Evolutionary conservation across 169 alveolate genomes (phyloP).

Genomic region (Toxoplasma gondii): DNA sequence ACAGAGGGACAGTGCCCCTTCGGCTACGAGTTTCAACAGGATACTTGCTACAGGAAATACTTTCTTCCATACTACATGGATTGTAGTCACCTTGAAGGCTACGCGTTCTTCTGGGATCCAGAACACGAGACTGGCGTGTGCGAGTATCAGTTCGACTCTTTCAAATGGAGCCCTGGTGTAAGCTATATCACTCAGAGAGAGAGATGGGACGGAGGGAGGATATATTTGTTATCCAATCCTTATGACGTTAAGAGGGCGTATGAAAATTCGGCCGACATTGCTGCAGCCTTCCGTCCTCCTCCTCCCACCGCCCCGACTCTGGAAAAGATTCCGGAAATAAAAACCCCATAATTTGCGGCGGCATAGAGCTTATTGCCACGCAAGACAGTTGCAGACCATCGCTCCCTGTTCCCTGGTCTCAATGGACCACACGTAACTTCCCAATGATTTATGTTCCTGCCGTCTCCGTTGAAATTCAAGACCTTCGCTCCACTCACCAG

Average conservation of each 20-base stretch:
- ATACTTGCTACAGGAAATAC: conserved; percentile 48
- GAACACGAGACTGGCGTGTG: conserved; percentile 34
- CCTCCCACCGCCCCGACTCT: conserved; percentile 18
- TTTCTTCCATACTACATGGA: conserved; percentile 52
- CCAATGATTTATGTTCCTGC: too few relatives aligned
- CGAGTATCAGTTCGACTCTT: conserved; percentile 48
- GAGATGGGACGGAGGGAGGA: conserved; percentile 13
- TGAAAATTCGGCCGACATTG: conserved; percentile 26
- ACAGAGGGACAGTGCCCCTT: conserved; percentile 55
- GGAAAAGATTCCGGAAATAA: background rate
- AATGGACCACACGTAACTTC: too few relatives aligned
- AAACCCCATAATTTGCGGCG: background rate
- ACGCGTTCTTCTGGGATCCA: conserved; percentile 53
- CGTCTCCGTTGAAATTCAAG: too few relatives aligned
- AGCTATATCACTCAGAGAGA: conserved; percentile 42
- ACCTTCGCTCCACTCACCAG: too few relatives aligned
- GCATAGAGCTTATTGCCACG: too few relatives aligned
- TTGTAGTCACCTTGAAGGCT: conserved; percentile 48
- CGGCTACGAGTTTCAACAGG: conserved; percentile 56
- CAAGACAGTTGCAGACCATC: too few relatives aligned
- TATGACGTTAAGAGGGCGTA: conserved; percentile 51
- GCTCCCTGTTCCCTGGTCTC: too few relatives aligned
- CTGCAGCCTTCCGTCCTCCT: conserved; percentile 40
- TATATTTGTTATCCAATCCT: conserved; percentile 35
- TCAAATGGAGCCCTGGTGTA: conserved; percentile 51